A percentile compares a stretch with the other conserved stretches of the same genome.
Evolutionary conservation across 352 stramenopile genomes (phyloP).

Genomic region (Globisporangium perplexum): DNA sequence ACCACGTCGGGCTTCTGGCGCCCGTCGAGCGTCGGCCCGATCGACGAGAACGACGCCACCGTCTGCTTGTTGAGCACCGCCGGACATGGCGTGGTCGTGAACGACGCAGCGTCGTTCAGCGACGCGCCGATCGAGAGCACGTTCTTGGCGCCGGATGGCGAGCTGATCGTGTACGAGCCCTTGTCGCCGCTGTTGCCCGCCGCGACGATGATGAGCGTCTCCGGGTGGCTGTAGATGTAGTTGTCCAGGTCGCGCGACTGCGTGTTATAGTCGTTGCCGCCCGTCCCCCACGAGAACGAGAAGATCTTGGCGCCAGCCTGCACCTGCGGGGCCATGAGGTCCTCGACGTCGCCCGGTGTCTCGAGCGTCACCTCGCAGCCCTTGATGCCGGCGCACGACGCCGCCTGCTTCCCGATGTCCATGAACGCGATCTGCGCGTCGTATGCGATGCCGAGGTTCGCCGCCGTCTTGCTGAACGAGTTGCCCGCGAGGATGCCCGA

Average conservation of each 20-base stretch:
- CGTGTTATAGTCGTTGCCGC: slow-evolving; percentile 73
- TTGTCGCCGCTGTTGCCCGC: slow-evolving; percentile 87
- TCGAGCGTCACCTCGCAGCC: slow-evolving; percentile 58
- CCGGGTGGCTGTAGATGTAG: slow-evolving; percentile 83
- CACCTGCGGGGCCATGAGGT: slow-evolving; percentile 61
- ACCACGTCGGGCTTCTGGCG: slow-evolving; percentile 88
- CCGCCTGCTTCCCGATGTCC: slow-evolving; percentile 71
- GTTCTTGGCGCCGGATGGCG: slow-evolving; percentile 79
- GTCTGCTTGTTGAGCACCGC: slow-evolving; percentile 65
- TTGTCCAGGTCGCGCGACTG: slow-evolving; percentile 76
- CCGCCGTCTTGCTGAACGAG: slow-evolving; percentile 28
- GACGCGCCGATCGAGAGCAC: slow-evolving; percentile 80
- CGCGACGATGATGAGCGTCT: slow-evolving; percentile 82
- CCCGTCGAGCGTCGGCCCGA: slow-evolving; percentile 74
- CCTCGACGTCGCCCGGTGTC: slow-evolving; percentile 60
- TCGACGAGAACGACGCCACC: slow-evolving; percentile 80
- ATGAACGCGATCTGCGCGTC: slow-evolving; percentile 84
- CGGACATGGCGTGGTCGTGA: slow-evolving; percentile 35
- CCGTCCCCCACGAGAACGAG: slow-evolving; percentile 81
- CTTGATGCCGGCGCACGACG: slow-evolving; percentile 28
- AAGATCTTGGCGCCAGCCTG: slow-evolving; percentile 72
- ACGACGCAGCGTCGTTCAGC: slow-evolving; percentile 54
- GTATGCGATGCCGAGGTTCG: slow-evolving; percentile 66
- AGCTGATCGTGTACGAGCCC: slow-evolving; percentile 69
- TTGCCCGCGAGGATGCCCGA: slow-evolving; percentile 72